phyloP scores from a whole-genome alignment of 306 rosid genomes.

The Canavalia ensiformis region DNA sequence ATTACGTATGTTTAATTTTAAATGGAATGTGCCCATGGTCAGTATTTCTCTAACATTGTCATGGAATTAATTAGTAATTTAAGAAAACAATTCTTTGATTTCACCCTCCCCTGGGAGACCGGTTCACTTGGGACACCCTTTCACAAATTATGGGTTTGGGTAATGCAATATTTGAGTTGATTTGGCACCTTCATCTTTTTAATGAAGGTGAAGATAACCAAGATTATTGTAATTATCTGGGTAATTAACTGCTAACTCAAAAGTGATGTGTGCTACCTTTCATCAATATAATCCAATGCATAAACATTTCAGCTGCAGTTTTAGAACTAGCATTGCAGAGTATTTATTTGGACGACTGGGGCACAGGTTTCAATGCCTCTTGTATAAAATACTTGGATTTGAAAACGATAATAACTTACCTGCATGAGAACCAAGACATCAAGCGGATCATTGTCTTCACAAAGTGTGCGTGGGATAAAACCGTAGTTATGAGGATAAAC shows the following conservation, averaged over 20 bases:
- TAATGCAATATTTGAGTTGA: slow-evolving; percentile 29
- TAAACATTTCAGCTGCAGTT: background rate
- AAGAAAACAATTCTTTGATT: background rate
- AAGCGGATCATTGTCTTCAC: slow-evolving; percentile 98
- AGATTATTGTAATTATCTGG: background rate
- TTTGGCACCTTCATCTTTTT: slow-evolving; percentile 18
- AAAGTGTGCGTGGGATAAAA: slow-evolving; percentile 94
- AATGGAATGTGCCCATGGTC: background rate
- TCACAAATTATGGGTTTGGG: background rate
- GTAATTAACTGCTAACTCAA: slow-evolving; percentile 11
- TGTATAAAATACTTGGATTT: slow-evolving; percentile 1
- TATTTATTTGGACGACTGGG: too few relatives aligned
- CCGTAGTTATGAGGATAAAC: slow-evolving; percentile 99
- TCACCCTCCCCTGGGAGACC: background rate
- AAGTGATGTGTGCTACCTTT: background rate
- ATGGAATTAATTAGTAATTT: background rate
- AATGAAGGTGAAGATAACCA: slow-evolving; percentile 12
- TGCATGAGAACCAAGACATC: slow-evolving; percentile 97
- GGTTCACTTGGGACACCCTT: background rate
- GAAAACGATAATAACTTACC: slow-evolving; percentile 57
- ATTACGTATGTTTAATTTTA: background rate
- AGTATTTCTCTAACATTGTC: background rate
- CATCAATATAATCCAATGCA: background rate
- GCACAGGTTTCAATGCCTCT: background rate
- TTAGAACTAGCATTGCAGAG: too few relatives aligned